A percentile compares a stretch with the other conserved stretches of the same genome.
These are phyloP conservation scores for Durio zibethinus DNA, from an alignment of 345 rosid species.

Conservation along the genomic window DNA sequence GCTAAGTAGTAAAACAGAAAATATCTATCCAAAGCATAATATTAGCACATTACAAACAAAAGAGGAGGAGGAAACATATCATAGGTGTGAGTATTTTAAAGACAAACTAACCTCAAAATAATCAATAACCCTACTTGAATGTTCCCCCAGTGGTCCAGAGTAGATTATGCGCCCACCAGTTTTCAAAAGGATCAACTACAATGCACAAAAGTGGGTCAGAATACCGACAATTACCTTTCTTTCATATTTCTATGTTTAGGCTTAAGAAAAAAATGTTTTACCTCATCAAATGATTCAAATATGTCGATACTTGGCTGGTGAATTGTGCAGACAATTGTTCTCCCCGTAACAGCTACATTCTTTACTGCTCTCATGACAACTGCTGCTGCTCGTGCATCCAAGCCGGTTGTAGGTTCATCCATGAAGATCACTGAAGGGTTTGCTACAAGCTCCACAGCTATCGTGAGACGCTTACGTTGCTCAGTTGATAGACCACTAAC, in stretches of 20 bases:
- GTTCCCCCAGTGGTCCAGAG: slow-evolving; percentile 56
- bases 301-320: slow-evolving; percentile 88
- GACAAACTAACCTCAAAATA: slow-evolving; percentile 57
- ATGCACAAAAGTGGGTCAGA: background rate
- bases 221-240: background rate
- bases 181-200: slow-evolving; percentile 66
- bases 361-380: slow-evolving; percentile 82
- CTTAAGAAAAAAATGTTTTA: slow-evolving; percentile 9
- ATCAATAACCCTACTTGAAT: slow-evolving; percentile 50
- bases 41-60: background rate
- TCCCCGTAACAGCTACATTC: slow-evolving; percentile 67
- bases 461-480: slow-evolving; percentile 72
- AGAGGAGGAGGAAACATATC: background rate
- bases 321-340: slow-evolving; percentile 80
- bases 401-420: slow-evolving; percentile 88
- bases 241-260: background rate
- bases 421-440: slow-evolving; percentile 78
- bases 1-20: background rate
- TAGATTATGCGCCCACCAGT: slow-evolving; percentile 62
- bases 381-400: slow-evolving; percentile 90
- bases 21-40: background rate
- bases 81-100: background rate
- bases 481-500: slow-evolving; percentile 66
- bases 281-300: slow-evolving; percentile 88
- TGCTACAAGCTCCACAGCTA: slow-evolving; percentile 81